Evolutionary conservation across 164 flowering plant genomes (phyloP), one percentile per base, ranked within the genome.

Genomic region (Dillenia turbinata): DNA sequence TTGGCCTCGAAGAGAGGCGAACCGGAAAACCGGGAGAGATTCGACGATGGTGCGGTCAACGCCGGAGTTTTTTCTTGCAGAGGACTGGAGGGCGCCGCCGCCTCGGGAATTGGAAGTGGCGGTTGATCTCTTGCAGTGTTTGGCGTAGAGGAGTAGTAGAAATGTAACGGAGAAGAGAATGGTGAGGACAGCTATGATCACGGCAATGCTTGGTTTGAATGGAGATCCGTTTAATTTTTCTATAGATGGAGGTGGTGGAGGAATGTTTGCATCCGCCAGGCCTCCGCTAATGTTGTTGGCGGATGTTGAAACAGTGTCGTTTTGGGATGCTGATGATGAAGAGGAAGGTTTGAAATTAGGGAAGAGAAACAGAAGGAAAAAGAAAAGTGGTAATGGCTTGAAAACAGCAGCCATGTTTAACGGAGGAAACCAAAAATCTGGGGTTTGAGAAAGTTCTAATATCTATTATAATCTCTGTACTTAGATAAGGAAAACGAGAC

Each of bases 71-170:
- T 76, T 80, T 52, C 89, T 68, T 10, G 57, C 67, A 10, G 71
- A 22, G 8, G 60, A 46, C 1, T 70, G 10, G 52, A 22, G 3
- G 47, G 54, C 15, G 11, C 43, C 2, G 47, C 52, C 15, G 11
- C 43, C 2, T n/a, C 52, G 7, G 64, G 52, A 51, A 40, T 48
- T 24, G 45, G 47, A 33, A 11, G 43, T 10, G 43, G 46, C 69
- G 55, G 26, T 54, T 7, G 63, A 61, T 1, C 83, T 62, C 55
- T 78, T 77, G 71, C 98, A 92, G 77, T 88, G 96, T 59, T 82
- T 86, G 43, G 84, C 85, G 69, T 93, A 93, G 52, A 93, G 85
- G n/a, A 93, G 88, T 44, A 90, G 69, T 3, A 93, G 81, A 26
- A 88, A 90, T 0, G 87, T 90, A 24, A 90, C 11, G 54, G 94